Evolutionary conservation across 2,329 filamentous ascomycete genomes (phyloP).

Genomic region (Fusarium tanahbumbuense): DNA sequence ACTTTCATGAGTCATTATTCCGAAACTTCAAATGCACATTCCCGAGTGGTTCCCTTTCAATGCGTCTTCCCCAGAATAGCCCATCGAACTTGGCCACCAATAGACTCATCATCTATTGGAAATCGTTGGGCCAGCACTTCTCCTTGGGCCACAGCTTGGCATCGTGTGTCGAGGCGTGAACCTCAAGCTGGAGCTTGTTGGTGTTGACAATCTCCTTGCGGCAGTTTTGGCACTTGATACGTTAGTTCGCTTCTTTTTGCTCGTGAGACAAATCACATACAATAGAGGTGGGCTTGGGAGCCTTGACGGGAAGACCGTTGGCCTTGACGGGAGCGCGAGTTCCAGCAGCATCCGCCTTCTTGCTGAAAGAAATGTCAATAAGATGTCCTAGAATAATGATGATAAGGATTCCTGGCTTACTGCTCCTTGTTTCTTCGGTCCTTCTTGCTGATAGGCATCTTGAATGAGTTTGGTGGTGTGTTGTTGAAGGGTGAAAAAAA

Average conservation of each 20-base stretch:
- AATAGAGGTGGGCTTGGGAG: conserved; percentile 57
- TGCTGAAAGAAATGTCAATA: conserved; percentile 37
- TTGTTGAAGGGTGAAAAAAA: neutral
- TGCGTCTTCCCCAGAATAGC: neutral
- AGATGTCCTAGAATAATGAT: neutral
- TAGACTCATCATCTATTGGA: conserved; percentile 34
- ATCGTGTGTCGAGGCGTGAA: conserved; percentile 64
- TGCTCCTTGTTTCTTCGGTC: conserved; percentile 24
- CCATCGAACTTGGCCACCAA: no score
- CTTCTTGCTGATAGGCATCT: conserved; percentile 39
- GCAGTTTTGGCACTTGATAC: conserved; percentile 60
- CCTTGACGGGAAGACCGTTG: conserved; percentile 66
- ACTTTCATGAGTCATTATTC: conserved; percentile 29
- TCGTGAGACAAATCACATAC: conserved; percentile 10
- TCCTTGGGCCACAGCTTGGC: conserved; percentile 65
- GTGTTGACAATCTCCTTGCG: conserved; percentile 64
- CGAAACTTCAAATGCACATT: neutral
- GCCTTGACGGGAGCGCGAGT: conserved; percentile 65
- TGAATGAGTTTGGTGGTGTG: neutral
- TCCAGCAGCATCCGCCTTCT: conserved; percentile 65
- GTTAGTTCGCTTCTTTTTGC: neutral
- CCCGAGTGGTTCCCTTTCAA: no score
- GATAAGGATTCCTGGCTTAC: neutral
- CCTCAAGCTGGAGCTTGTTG: conserved; percentile 62
- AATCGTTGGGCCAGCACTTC: conserved; percentile 68